A percentile compares a stretch with the other conserved stretches of the same genome.
Evolutionary conservation across 352 stramenopile species (phyloP).

Genomic region (Pilasporangium apinafurcum): DNA sequence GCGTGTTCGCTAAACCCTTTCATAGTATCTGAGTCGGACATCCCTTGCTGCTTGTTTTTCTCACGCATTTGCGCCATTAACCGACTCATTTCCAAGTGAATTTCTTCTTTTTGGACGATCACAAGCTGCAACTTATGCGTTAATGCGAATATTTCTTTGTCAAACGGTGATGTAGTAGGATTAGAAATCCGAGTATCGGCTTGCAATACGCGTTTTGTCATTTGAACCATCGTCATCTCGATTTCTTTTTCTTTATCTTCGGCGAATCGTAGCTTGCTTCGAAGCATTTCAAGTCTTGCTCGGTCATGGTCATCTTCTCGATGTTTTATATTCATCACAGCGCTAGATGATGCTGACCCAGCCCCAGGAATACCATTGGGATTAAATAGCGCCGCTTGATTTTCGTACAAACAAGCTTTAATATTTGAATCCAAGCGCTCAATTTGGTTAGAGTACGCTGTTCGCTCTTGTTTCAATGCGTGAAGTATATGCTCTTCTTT

Average conservation of each 20-base stretch:
- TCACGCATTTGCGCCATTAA: conserved; percentile 33
- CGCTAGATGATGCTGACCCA: background rate
- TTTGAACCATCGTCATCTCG: conserved; percentile 56
- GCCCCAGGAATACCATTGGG: background rate
- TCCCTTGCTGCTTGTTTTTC: background rate
- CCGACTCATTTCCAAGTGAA: conserved; percentile 62
- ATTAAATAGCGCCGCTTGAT: conserved; percentile 1
- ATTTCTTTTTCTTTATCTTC: conserved; percentile 72
- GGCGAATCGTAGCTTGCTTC: conserved; percentile 46
- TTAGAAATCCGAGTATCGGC: conserved; percentile 31
- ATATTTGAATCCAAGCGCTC: conserved; percentile 46
- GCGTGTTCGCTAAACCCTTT: no score
- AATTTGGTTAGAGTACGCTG: conserved; percentile 38
- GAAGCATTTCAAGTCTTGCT: conserved; percentile 46
- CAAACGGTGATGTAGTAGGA: conserved; percentile 29
- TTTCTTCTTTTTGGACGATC: conserved; percentile 74
- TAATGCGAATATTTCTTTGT: conserved; percentile 74
- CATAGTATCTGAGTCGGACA: conserved; percentile 2
- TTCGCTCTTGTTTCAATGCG: conserved; percentile 40
- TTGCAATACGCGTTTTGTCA: conserved; percentile 65
- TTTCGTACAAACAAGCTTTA: conserved; percentile 26
- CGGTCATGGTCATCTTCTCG: conserved; percentile 36
- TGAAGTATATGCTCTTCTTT: conserved; percentile 63
- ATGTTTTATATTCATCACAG: conserved; percentile 15
- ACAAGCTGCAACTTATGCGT: conserved; percentile 69